phyloP scores from a whole-genome alignment of 192 early-diverging fungal genomes.

The Chytriomyces sp. region DNA sequence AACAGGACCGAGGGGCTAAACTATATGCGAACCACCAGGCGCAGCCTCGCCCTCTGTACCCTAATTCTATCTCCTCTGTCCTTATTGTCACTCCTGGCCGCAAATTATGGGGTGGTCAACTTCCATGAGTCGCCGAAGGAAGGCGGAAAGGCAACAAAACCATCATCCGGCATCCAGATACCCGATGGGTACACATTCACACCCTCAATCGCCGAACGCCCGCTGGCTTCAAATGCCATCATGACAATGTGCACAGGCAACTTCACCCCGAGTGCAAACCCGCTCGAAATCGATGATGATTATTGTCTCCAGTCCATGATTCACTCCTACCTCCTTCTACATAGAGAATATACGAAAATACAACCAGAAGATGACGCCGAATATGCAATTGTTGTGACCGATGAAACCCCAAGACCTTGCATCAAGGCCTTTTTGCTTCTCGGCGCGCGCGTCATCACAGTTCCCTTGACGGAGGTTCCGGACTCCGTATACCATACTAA shows the following conservation, averaged over 20 bases:
- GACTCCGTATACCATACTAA: too few relatives aligned
- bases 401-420: neutral
- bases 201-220: slow-evolving; percentile 2
- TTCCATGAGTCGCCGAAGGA: too few relatives aligned
- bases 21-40: too few relatives aligned
- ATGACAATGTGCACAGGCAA: slow-evolving; percentile 1
- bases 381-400: neutral
- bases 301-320: neutral
- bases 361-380: neutral
- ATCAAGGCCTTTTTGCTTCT: neutral
- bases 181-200: neutral
- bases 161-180: too few relatives aligned
- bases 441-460: slow-evolving; percentile 2
- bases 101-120: too few relatives aligned
- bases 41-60: too few relatives aligned
- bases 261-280: too few relatives aligned
- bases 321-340: neutral
- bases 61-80: too few relatives aligned
- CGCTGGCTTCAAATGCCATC: neutral
- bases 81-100: too few relatives aligned
- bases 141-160: too few relatives aligned
- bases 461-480: too few relatives aligned
- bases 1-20: too few relatives aligned
- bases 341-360: neutral
- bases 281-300: neutral